These are phyloP conservation scores for Backusella morwellensis DNA, from an alignment of 192 early-diverging fungal genomes.

Conservation along the genomic window DNA sequence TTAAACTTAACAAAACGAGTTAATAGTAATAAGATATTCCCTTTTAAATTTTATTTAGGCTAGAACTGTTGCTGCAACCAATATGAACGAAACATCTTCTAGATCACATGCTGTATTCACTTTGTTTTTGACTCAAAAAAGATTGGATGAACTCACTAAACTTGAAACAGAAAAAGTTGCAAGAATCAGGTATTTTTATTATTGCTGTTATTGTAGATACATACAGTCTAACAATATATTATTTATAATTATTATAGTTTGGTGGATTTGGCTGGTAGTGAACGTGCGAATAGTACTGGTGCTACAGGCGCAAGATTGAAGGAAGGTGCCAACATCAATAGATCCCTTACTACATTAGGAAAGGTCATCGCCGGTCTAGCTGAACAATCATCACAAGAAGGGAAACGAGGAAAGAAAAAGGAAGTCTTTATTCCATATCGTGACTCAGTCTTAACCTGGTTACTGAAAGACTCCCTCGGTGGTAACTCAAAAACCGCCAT, in stretches of 20 bases:
- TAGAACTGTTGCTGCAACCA: constrained; percentile 89
- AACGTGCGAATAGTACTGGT: constrained; percentile 84
- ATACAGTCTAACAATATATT: no score
- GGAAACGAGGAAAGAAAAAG: constrained; percentile 42
- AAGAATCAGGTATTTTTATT: constrained; percentile 54
- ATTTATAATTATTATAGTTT: constrained; percentile 43
- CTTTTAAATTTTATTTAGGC: constrained; percentile 42
- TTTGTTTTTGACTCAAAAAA: constrained; percentile 66
- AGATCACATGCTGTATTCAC: constrained; percentile 88
- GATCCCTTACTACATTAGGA: constrained; percentile 85
- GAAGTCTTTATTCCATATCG: constrained; percentile 83
- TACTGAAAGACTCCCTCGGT: constrained; percentile 69
- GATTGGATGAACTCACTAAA: constrained; percentile 45
- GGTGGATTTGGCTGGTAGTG: constrained; percentile 93
- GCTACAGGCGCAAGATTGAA: constrained; percentile 81
- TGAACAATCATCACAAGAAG: constrained; percentile 51
- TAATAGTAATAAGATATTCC: background rate
- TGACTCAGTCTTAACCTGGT: constrained; percentile 82
- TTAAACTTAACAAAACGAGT: background rate
- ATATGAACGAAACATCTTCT: constrained; percentile 92
- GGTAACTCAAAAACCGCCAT: constrained; percentile 71
- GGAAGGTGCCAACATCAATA: constrained; percentile 96
- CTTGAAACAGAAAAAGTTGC: constrained; percentile 73
- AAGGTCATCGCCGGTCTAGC: constrained; percentile 93
- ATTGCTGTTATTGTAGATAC: background rate